Evolutionary conservation across 2,329 filamentous ascomycete genomes (phyloP), one percentile per base, ranked within the genome.

Genomic region (Ophiostoma triangulosporum): DNA sequence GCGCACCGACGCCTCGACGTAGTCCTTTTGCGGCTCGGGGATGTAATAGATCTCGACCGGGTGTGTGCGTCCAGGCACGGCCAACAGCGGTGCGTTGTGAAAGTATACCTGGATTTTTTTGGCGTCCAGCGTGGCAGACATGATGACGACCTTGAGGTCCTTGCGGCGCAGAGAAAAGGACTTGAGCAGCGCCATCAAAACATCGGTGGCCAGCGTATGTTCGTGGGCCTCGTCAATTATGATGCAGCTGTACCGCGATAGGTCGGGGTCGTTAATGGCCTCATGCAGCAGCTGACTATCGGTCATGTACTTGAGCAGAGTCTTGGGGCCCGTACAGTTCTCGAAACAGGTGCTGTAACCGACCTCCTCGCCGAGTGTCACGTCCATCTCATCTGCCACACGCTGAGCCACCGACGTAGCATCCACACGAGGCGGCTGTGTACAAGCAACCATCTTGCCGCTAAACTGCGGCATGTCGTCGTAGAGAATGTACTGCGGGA

Each of bases 301-400:
- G 45, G 94, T 98, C 93, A 98, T 98, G 75, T 98, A 98, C 74
- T 98, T 98, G 66, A 98, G 80, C 57, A 94, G 80, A 1, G 93
- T 98, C 68, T 87, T 89, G 55, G 82, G 80, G 50, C 86, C 80
- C 1, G 93, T 97, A 72, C 83, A 86, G 68, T 98, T 93, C 70
- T 98, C 94, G 69, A 98, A 98, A 75, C 93, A 88, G 67, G 98
- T 97, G 68, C 88, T 97, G 73, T 97, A 98, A 69, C 93, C 93
- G 53, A 98, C 90, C 70, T 97, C 91, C 60, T 96, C 83, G 56
- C 93, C 93, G 26, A 98, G 77, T 56, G 78, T 81, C 60, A 96
- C 91, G 65, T 97, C 93, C 77, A 98, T 85, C 71, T 98, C 93
- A 64, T 95, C 83, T 27, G 94, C 89, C 31, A 98, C 93, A 84